Evolutionary conservation across 2,329 filamentous ascomycete species (phyloP), one percentile per base, ranked within the genome.

Genomic region (Pyrenochaeta sp.): DNA sequence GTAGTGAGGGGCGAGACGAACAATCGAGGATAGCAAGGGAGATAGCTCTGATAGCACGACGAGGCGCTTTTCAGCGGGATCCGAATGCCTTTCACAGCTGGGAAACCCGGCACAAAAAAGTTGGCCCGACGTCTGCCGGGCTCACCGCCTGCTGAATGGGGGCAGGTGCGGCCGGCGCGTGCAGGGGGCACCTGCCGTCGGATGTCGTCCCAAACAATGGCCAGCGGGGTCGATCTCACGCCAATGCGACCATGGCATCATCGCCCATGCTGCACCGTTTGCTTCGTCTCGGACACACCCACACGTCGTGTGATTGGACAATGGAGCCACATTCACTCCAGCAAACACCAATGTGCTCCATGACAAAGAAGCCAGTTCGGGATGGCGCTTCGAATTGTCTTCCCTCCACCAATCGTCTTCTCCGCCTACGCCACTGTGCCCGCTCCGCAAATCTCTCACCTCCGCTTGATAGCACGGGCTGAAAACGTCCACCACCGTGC

Each of bases 101-200:
- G 46, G n/a, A n/a, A n/a, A n/a, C n/a, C n/a, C n/a, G n/a, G n/a
- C n/a, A n/a, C 50, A 49, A 11, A 51, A 51, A 46, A 55, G 32
- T 13, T 29, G 23, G 30, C 29, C 44, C 30, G 45, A 41, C 27
- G 28, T 45, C 43, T 48, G 51, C 45, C 39, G 40, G 40, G 7
- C 42, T 51, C 43, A 58, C 57, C 59, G 57, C 54, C 51, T 18
- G n/a, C 4, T 11, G 10, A 2, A 42, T 43, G 29, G 15, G 36
- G 48, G 37, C 45, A 57, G 28, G 46, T 40, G 41, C 51, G 47
- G 51, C 50, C 38, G 35, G 18, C 24, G 7, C 19, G 24, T 40
- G 42, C 49, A 54, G 48, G 55, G 44, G 32, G 28, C 7, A 19
- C 29, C 14, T 26, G 39, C 36, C n/a, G 23, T 42, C 53, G 44